phyloP scores from a whole-genome alignment of 768 basidiomycete genomes.

The Suillus subalutaceus region DNA sequence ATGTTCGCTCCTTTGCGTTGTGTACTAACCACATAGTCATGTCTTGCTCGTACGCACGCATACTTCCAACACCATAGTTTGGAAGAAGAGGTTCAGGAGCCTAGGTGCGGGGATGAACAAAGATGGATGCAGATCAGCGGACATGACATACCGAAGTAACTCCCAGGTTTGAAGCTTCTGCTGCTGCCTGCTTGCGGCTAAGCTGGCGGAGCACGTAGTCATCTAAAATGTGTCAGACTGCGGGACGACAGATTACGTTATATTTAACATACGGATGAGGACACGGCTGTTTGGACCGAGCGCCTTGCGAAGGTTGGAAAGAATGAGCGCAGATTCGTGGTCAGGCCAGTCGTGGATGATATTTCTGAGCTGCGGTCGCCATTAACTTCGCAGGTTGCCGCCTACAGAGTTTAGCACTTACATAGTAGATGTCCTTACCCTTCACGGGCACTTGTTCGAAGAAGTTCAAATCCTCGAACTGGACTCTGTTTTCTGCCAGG shows the following conservation, averaged over 20 bases:
- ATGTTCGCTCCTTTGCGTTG: constrained; percentile 37
- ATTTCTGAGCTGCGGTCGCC: constrained; percentile 18
- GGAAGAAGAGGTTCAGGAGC: constrained; percentile 37
- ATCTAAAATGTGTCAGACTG: constrained; percentile 17
- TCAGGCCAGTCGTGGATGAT: constrained; percentile 40
- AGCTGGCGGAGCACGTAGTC: constrained; percentile 25
- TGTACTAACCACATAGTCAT: constrained; percentile 32
- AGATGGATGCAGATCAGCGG: not conserved
- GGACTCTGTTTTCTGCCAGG: constrained; percentile 26
- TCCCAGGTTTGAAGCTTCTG: constrained; percentile 18
- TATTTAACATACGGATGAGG: constrained; percentile 31
- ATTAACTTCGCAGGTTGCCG: not conserved
- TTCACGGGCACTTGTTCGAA: constrained; percentile 30
- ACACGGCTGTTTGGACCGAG: constrained; percentile 33
- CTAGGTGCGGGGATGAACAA: constrained; percentile 15
- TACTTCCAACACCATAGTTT: constrained; percentile 36
- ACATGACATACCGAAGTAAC: constrained; percentile 15
- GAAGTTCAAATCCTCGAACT: constrained; percentile 35
- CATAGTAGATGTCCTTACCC: constrained; percentile 36
- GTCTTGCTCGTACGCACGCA: constrained; percentile 33
- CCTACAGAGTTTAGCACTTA: constrained; percentile 16
- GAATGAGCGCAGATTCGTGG: constrained; percentile 26
- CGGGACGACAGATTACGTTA: not conserved
- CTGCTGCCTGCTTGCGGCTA: constrained; percentile 17
- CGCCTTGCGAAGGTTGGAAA: constrained; percentile 32